Conservation (phyloP, 2,329 filamentous ascomycete species). For the Westerdykella ornata region DNA sequence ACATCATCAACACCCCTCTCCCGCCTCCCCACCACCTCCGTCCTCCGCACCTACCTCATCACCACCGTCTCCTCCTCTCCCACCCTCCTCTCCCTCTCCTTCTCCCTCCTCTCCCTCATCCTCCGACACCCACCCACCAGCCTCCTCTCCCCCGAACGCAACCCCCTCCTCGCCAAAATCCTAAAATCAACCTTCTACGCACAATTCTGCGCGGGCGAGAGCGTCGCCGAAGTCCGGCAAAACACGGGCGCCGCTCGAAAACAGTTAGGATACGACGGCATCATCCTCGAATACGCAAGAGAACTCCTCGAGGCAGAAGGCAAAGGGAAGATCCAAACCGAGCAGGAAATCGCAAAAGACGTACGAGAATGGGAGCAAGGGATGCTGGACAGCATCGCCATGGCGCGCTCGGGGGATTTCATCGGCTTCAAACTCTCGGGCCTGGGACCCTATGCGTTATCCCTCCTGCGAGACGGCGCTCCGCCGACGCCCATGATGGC, state of each 20-base stretch:
- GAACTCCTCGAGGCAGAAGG: slow-evolving; percentile 61
- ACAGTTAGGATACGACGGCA: slow-evolving; percentile 69
- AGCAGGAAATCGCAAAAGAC: slow-evolving; percentile 52
- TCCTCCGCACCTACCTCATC: slow-evolving; percentile 64
- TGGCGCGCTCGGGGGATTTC: slow-evolving; percentile 48
- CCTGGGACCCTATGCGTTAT: slow-evolving; percentile 66
- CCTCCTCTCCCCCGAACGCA: slow-evolving; percentile 64
- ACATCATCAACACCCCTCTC: slow-evolving; percentile 44
- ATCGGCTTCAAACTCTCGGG: slow-evolving; percentile 66
- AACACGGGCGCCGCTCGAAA: slow-evolving; percentile 60
- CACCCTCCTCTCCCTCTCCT: slow-evolving; percentile 61
- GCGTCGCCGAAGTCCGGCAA: slow-evolving; percentile 56
- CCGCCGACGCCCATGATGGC: slow-evolving; percentile 58
- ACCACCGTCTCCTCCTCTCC: slow-evolving; percentile 64
- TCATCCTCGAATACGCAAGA: slow-evolving; percentile 76
- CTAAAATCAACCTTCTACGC: slow-evolving; percentile 81
- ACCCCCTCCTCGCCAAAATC: slow-evolving; percentile 61
- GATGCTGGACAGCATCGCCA: slow-evolving; percentile 63
- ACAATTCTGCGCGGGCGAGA: slow-evolving; percentile 86
- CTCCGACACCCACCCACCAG: slow-evolving; percentile 56
- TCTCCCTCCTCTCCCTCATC: slow-evolving; percentile 60
- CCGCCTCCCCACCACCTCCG: slow-evolving; percentile 58
- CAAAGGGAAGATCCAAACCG: slow-evolving; percentile 49
- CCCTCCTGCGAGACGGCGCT: slow-evolving; percentile 57
- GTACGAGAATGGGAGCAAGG: slow-evolving; percentile 66